Evolutionary conservation across 768 basidiomycete species (phyloP), one percentile per base, ranked within the genome.

Genomic region (Chalciporus chontae): DNA sequence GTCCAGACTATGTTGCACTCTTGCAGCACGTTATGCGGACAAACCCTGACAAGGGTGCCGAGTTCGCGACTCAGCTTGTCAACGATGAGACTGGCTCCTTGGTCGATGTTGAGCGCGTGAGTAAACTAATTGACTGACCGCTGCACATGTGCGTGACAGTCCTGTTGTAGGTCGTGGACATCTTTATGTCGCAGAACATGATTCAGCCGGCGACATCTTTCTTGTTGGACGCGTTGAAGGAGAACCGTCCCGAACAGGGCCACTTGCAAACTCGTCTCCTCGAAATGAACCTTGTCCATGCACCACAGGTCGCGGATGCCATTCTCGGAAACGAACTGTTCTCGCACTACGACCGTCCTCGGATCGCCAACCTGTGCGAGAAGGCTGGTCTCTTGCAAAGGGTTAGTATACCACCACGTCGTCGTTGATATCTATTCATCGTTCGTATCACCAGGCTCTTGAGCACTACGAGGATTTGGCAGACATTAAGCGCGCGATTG

Each of bases 281-380:
- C 41, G 96, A 99, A 71, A 96, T 99, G 88, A 99, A 99, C 72
- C 78, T 99, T 40, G 72, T 98, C 46, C 88, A 96, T 66, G 96
- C 96, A 4, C 96, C 96, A 55, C 96, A 98, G 69, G 96, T 98
- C 46, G 96, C 96, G 0, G 96, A 99, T 64, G 96, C 96, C 4
- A 99, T 99, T 57, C 85, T 99, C 32, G 93, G 93, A 24, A 99
- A 98, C 67, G 91, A 98, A 64, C 96, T 99, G 93, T 97, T 98
- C 70, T 79, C 87, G 5, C 85, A 98, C 66, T 98, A 97, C 62
- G 96, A 99, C 69, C 83, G 90, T 24, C 93, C 96, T 5, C 79
- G 96, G 50, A 93, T 99, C 62, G 96, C 96, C 56, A 97, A 98
- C 70, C 78, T 99, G 47, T 97, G 94, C 61, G 96, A 99, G 76